phyloP scores from a whole-genome alignment of 2,329 filamentous ascomycete species.

The Sporothrix schenckii region DNA sequence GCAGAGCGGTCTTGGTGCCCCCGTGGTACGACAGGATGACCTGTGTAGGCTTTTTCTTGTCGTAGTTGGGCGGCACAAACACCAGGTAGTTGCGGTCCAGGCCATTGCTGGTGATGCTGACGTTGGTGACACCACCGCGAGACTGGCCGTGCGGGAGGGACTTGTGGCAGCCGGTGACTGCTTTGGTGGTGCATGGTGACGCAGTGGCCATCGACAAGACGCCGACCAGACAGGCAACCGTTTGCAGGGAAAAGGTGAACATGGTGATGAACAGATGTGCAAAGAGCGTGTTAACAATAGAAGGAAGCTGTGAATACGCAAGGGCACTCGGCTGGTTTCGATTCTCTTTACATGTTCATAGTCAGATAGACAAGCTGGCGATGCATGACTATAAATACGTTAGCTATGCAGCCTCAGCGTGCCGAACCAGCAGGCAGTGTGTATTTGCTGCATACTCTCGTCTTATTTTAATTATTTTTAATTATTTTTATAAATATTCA shows the following conservation, averaged over 20 bases:
- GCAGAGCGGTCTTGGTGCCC: slow-evolving; percentile 14
- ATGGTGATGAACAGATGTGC: neutral
- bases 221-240: neutral
- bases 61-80: slow-evolving; percentile 19
- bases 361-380: neutral
- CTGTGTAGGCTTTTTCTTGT: neutral
- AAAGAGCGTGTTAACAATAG: neutral
- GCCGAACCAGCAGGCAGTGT: neutral
- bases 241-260: neutral
- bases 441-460: neutral
- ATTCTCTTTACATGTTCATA: too few relatives aligned
- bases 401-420: neutral
- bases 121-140: neutral
- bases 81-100: slow-evolving; percentile 13
- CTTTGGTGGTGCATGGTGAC: neutral
- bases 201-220: neutral
- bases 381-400: neutral
- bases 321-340: too few relatives aligned
- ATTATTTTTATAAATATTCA: too few relatives aligned
- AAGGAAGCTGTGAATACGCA: neutral
- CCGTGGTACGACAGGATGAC: slow-evolving; percentile 24
- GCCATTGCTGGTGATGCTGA: slow-evolving; percentile 18
- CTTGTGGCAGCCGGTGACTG: slow-evolving; percentile 1
- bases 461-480: too few relatives aligned
- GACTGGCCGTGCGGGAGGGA: neutral